phyloP scores from a whole-genome alignment of 2,329 filamentous ascomycete species.

The Talaromyces atroroseus region DNA sequence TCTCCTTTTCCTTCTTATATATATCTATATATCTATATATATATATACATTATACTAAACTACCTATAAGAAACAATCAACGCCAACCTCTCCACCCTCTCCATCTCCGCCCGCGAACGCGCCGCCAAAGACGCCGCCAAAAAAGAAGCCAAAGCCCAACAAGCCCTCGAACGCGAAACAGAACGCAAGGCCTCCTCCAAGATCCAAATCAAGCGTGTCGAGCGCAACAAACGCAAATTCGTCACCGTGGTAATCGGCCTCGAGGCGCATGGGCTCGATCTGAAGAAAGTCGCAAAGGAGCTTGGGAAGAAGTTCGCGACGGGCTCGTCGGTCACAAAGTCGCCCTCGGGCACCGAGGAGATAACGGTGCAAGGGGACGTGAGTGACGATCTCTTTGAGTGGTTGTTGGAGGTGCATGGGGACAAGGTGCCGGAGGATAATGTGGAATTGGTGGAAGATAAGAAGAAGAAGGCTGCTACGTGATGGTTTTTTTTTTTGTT shows the following conservation, averaged over 20 bases:
- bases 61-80: slow-evolving; percentile 63
- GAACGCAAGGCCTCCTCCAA: slow-evolving; percentile 78
- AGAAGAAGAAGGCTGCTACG: slow-evolving; percentile 60
- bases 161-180: slow-evolving; percentile 74
- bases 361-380: slow-evolving; percentile 98
- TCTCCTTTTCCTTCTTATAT: not conserved
- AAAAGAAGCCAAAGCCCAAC: slow-evolving; percentile 90
- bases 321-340: slow-evolving; percentile 85
- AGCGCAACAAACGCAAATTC: slow-evolving; percentile 96
- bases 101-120: slow-evolving; percentile 85
- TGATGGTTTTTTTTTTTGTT: not conserved
- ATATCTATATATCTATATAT: not conserved
- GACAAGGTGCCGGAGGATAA: slow-evolving; percentile 90
- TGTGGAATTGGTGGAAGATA: slow-evolving; percentile 90
- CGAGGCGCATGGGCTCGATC: slow-evolving; percentile 82
- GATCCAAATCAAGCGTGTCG: slow-evolving; percentile 90
- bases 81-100: slow-evolving; percentile 78
- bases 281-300: slow-evolving; percentile 95
- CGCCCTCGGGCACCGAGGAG: slow-evolving; percentile 79
- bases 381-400: slow-evolving; percentile 89
- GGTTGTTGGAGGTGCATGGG: slow-evolving; percentile 75
- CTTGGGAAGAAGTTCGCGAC: slow-evolving; percentile 99
- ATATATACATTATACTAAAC: not conserved
- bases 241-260: slow-evolving; percentile 89
- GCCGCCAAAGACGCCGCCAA: slow-evolving; percentile 94